These are phyloP conservation scores for Zelonia costaricensis DNA, from an alignment of 208 protist species.

Conservation along the genomic window DNA sequence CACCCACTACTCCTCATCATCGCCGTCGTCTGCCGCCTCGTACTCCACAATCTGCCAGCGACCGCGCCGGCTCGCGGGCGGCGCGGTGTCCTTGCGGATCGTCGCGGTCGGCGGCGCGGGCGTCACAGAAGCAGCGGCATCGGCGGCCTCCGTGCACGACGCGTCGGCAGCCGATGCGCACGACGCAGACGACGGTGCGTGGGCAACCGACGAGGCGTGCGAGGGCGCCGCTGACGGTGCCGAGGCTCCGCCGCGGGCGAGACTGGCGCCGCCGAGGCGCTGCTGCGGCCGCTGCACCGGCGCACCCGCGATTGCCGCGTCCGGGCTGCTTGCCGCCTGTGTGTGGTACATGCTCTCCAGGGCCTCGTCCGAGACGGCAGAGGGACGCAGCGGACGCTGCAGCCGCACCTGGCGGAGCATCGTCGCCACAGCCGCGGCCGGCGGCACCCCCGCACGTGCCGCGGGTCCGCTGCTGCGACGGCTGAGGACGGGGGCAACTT, in stretches of 20 bases:
- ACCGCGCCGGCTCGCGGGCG: constrained; percentile 30
- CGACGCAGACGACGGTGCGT: not conserved
- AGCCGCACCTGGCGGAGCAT: constrained; percentile 33
- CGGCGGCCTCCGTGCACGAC: not conserved
- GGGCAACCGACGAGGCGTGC: too few species aligned
- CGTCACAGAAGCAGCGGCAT: not conserved
- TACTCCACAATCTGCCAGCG: constrained; percentile 87
- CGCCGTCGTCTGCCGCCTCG: constrained; percentile 41
- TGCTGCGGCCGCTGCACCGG: too few species aligned
- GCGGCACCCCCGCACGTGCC: not conserved
- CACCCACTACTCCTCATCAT: constrained; percentile 13
- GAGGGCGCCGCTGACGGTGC: too few species aligned
- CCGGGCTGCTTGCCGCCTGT: too few species aligned
- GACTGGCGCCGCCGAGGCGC: too few species aligned
- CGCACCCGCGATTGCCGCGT: too few species aligned
- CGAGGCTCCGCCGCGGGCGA: too few species aligned
- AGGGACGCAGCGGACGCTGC: constrained; percentile 32
- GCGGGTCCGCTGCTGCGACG: not conserved
- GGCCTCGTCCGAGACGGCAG: constrained; percentile 15
- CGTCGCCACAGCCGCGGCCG: not conserved
- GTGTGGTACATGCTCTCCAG: constrained; percentile 16
- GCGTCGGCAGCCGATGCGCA: not conserved
- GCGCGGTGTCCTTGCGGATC: constrained; percentile 19
- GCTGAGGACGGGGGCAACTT: not conserved
- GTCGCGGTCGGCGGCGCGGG: not conserved